Base-by-base conservation (phyloP, 2,329 filamentous ascomycete species). In the Colletotrichum magnum region DNA sequence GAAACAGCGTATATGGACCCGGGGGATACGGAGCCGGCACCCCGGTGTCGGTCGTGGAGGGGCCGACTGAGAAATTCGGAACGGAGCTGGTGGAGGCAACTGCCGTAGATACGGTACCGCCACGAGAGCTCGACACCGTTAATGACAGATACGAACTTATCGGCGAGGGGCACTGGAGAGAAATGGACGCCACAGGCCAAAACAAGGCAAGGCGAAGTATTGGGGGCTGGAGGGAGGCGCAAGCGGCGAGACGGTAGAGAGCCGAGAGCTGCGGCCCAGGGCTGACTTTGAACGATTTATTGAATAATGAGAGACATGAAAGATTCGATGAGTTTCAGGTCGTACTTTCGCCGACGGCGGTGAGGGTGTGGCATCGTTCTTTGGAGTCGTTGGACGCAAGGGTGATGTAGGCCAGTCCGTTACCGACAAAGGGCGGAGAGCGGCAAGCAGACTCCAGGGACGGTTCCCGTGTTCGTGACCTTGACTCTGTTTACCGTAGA, bases 61-160 rank as follows among this genome's bases (percentile, higher is more conserved):
- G 58, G 32, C 63, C 68, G 21, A 57, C 15, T 5, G 53, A 61
- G 39, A 59, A 69, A 39, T 47, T 51, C 26, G 67, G 67, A 18
- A 26, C 48, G 43, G 53, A 26, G 18, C 66, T 36, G 60, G 65
- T 54, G 72, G 61, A 77, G 65, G 71, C 74, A 15, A 73, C 75
- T 45, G 39, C 70, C n/a, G 50, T 58, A 18, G 58, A 12, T 24
- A 51, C 21, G 13, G 57, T 57, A 1, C 32, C 71, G 32, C 74
- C 76, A 26, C 74, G 73, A 18, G 78, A 79, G 67, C 57, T 79
- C 63, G 67, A 71, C 4, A 69, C 56, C 5, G 72, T 73, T n/a
- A 54, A 62, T 6, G 74, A 73, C 45, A 75, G 75, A 1, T 74
- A 78, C 51, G 80, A 83, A 71, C 73, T 82, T 68, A 74, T 79